Evolutionary conservation across 345 rosid genomes (phyloP), one percentile per base, ranked within the genome.

Genomic region (Reutealis trisperma): DNA sequence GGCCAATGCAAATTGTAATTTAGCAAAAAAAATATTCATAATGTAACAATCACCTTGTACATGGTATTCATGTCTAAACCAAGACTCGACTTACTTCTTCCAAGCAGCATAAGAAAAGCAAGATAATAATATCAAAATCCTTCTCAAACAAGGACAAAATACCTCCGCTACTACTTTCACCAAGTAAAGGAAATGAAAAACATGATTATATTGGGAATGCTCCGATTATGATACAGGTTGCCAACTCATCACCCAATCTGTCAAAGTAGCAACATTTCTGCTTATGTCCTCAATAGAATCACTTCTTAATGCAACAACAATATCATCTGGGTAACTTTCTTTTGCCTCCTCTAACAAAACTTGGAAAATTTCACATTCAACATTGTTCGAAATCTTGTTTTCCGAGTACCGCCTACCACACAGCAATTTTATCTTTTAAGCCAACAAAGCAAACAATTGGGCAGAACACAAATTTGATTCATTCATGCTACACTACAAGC

Each of bases 331-430:
- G 65, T 95, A 95, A 81, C 97, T 91, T 8, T 93, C 96, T 27
- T 72, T 84, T 0, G 99, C 98, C 86, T 95, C 99, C 82, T 95
- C 97, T 47, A 93, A 85, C 77, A 91, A 49, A 21, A 91, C 85
- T 87, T 87, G 92, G 60, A 89, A 93, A 67, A 91, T 91, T 75
- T 94, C 98, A 45, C 99, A 92, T 47, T 93, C 93, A 15, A 95
- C 72, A 70, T 96, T 96, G 93, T 93, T 93, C 0, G 87, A 80
- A 42, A 92, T 90, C 91, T 93, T 93, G 14, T 81, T 71, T 75
- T 88, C 89, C 0, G 94, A 71, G 57, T 93, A 93, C 6, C 94
- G 96, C 80, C 98, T 93, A 88, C 60, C 70, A 67, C 37, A 71
- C 45, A 66, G 68, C 30, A 41, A 37, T 27, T 27, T 70, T 25